Base-by-base conservation (phyloP, 257 asterid species). In the Gentiana dahurica region DNA sequence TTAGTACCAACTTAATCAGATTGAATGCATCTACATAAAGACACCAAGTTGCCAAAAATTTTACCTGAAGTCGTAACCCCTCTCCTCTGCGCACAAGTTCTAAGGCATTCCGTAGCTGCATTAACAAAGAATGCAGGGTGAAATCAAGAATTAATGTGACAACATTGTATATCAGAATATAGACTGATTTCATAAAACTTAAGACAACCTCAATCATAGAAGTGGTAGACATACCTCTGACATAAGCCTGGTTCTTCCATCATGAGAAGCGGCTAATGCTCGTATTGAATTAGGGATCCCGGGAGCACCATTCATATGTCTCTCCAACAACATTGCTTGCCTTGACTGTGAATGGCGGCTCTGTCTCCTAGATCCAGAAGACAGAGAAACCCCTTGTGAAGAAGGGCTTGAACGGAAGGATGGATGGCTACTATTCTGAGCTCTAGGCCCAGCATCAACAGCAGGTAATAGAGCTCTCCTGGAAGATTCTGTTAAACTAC, bases 21-120 rank as follows among this genome's bases (percentile, higher is more conserved):
- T 24, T 24, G 24, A 24, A 24, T 24, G 24, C 24, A 24, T 24
- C 24, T 24, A 24, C 24, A 24, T 24, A 24, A 24, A 24, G 24
- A 24, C 24, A 24, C 24, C 24, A 24, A 24, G 24, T 24, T 24
- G 24, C 24, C 24, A 64, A 58, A 59, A 67, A 49, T 68, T 83
- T 71, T 62, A 86, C 98, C 95, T 87, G 96, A 32, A 82, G 53
- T 66, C 95, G 79, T 72, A 85, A 72, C 58, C 82, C 83, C 68
- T 91, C 98, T 38, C 95, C 96, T 57, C 98, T 76, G 49, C 96
- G 81, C 98, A 91, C 85, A 71, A 81, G 89, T 66, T 83, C 96
- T 77, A 91, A 66, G 54, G 87, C 96, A 66, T 74, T 94, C 75
- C 98, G 93, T 60, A 91, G 82, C 92, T 87, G 95, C 83, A 79